These are phyloP conservation scores for Cicer bijugum DNA, from an alignment of 306 rosid species.

Conservation along the genomic window DNA sequence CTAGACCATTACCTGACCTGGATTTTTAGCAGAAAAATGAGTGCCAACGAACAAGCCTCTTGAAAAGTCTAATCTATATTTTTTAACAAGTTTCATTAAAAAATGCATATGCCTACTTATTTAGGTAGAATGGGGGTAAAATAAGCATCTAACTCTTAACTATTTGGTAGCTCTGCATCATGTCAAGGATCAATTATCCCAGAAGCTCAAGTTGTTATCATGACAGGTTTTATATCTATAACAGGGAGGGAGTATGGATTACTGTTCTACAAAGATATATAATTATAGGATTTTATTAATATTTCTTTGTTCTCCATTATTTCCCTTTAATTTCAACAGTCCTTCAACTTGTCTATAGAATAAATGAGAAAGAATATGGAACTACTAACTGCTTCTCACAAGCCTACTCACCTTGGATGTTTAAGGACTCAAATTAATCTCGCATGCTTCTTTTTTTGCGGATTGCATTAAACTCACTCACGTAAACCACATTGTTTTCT, in stretches of 20 bases:
- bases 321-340: slow-evolving; percentile 12
- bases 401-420: slow-evolving; percentile 15
- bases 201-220: slow-evolving; percentile 8
- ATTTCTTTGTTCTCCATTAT: background rate
- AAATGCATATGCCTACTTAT: background rate
- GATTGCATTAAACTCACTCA: slow-evolving; percentile 21
- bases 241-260: background rate
- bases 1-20: background rate
- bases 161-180: slow-evolving; percentile 3
- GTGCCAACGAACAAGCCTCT: background rate
- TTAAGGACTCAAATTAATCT: slow-evolving; percentile 1
- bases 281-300: slow-evolving; percentile 1
- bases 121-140: background rate
- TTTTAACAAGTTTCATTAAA: background rate
- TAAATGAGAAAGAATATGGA: slow-evolving; percentile 12
- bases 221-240: background rate
- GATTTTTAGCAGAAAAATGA: slow-evolving; percentile 4
- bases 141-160: slow-evolving; percentile 4
- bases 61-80: slow-evolving; percentile 8
- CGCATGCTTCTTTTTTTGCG: background rate
- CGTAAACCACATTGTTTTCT: background rate
- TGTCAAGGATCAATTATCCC: background rate
- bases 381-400: background rate
- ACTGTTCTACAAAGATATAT: slow-evolving; percentile 8
- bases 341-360: background rate